Conservation (phyloP, 805 yeast genomes). For the Nakazawaea pomicola region DNA sequence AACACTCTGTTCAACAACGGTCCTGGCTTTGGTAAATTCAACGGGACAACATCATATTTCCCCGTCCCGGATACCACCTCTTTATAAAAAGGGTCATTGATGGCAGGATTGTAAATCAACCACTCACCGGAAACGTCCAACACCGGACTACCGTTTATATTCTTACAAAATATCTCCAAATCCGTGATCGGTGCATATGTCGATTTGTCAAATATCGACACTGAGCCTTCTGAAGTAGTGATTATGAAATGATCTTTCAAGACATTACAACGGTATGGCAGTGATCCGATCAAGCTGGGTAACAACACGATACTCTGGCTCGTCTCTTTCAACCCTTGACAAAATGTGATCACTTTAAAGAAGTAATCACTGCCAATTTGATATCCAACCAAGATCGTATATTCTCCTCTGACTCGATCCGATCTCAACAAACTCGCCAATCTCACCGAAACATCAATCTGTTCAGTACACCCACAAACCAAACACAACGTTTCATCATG, state of each 20-base stretch:
- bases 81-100: slow-evolving; percentile 29
- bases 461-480: slow-evolving; percentile 19
- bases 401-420: slow-evolving; percentile 18
- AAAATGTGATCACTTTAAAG: slow-evolving; percentile 11
- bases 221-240: slow-evolving; percentile 23
- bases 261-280: slow-evolving; percentile 19
- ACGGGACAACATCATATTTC: slow-evolving; percentile 32
- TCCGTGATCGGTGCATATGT: slow-evolving; percentile 12
- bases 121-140: slow-evolving; percentile 46
- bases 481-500: slow-evolving; percentile 22
- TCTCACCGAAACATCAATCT: slow-evolving; percentile 10
- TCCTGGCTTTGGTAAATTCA: slow-evolving; percentile 40
- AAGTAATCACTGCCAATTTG: slow-evolving; percentile 9
- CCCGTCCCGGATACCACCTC: slow-evolving; percentile 18
- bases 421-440: slow-evolving; percentile 22
- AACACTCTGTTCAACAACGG: slow-evolving; percentile 45
- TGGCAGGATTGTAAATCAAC: slow-evolving; percentile 42
- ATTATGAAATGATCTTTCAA: slow-evolving; percentile 21
- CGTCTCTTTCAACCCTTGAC: slow-evolving; percentile 14
- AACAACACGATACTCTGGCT: slow-evolving; percentile 21
- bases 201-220: slow-evolving; percentile 20
- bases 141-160: slow-evolving; percentile 33
- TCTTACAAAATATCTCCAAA: slow-evolving; percentile 16
- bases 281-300: slow-evolving; percentile 20
- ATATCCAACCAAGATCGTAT: slow-evolving; percentile 17